Conservation (phyloP, 768 basidiomycete species). For the Mycena metata region DNA sequence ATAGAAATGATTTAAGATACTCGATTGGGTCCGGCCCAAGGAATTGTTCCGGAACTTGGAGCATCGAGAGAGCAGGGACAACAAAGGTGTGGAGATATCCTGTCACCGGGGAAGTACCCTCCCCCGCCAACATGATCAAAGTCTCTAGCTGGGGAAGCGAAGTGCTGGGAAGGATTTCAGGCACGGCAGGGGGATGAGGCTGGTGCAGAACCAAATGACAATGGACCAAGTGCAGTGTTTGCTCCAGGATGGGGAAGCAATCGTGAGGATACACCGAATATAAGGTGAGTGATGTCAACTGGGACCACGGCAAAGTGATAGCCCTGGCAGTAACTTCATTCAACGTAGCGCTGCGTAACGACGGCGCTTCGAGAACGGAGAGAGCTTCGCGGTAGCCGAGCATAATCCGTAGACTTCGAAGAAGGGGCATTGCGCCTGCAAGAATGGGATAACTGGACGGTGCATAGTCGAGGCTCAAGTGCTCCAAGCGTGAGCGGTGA, state of each 20-base stretch:
- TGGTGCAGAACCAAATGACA: no score
- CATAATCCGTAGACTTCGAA: neutral
- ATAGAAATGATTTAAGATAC: neutral
- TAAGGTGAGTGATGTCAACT: no score
- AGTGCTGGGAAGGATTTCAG: neutral
- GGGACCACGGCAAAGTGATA: no score
- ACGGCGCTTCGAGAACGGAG: no score
- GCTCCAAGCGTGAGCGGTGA: neutral
- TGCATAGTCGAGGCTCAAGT: neutral
- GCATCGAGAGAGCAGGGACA: neutral
- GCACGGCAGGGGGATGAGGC: no score
- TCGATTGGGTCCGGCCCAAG: neutral
- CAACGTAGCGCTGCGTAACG: no score
- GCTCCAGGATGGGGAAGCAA: no score
- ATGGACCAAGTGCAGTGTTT: no score
- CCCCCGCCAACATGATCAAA: neutral
- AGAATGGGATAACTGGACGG: neutral
- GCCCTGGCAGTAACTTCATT: no score
- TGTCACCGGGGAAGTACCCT: neutral
- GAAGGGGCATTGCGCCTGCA: neutral
- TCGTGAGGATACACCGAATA: no score
- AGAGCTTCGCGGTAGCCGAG: no score
- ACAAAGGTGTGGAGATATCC: neutral
- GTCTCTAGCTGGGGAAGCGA: neutral
- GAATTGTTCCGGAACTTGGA: neutral